Percentiles rank a stretch among this genome's conserved stretches.
These are phyloP conservation scores for Crepidotus variabilis DNA, from an alignment of 768 basidiomycete genomes.

Conservation along the genomic window DNA sequence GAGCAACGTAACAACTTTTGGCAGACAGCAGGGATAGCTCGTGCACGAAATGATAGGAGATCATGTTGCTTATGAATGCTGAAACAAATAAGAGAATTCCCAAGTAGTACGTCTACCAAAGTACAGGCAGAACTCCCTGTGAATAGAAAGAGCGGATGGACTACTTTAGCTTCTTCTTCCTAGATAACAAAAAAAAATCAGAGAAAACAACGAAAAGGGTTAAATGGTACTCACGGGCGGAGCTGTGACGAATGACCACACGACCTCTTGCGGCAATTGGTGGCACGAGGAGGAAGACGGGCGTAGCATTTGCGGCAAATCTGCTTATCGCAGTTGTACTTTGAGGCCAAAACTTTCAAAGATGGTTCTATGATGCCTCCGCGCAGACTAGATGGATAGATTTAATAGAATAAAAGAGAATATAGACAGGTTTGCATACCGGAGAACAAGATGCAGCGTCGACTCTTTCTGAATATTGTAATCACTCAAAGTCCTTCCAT, in stretches of 20 bases:
- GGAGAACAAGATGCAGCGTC: conserved; percentile 95
- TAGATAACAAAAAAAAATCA: conserved; percentile 24
- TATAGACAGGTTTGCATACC: conserved; percentile 42
- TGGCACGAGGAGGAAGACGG: conserved; percentile 97
- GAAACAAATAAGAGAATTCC: no score
- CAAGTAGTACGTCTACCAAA: no score
- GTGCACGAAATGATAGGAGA: no score
- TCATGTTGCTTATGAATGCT: no score
- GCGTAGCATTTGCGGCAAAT: conserved; percentile 99
- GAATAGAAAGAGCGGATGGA: conserved; percentile 16
- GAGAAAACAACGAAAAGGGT: conserved; percentile 1
- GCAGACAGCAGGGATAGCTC: no score
- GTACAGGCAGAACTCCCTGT: no score
- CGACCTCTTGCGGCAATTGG: conserved; percentile 96
- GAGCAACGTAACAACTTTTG: no score
- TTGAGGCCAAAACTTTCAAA: conserved; percentile 92
- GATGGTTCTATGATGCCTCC: conserved; percentile 99
- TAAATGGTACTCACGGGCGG: conserved; percentile 65
- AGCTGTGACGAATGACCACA: conserved; percentile 91
- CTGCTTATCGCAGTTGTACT: conserved; percentile 99
- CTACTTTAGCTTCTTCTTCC: conserved; percentile 97
- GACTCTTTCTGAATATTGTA: conserved; percentile 99
- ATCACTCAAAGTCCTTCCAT: conserved; percentile 93
- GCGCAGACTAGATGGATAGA: conserved; percentile 62
- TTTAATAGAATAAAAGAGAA: background rate